phyloP scores from a whole-genome alignment of 2,329 filamentous ascomycete species.

The Pseudogymnoascus sp. region DNA sequence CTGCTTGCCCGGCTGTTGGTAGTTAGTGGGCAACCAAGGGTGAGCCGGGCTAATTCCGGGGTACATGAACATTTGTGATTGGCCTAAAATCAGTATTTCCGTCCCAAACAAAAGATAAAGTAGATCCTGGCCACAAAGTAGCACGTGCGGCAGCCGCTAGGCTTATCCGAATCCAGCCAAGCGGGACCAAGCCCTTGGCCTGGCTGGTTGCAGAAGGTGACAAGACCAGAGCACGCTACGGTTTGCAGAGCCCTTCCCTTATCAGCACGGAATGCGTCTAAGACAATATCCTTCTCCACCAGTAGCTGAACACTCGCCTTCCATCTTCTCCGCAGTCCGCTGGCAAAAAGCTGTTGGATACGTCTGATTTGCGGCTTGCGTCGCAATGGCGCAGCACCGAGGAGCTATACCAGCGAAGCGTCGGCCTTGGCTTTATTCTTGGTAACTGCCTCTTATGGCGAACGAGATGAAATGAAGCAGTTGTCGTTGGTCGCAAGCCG shows the following conservation, averaged over 20 bases:
- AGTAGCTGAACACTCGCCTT: neutral
- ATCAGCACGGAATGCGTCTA: neutral
- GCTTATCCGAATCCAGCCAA: neutral
- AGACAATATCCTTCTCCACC: neutral
- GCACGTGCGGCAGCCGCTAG: neutral
- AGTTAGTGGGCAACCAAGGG: neutral
- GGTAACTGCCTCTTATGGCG: slow-evolving; percentile 5
- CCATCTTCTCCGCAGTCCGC: neutral
- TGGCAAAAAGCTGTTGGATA: neutral
- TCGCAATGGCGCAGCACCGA: neutral
- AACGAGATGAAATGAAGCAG: neutral
- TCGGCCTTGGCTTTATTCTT: neutral
- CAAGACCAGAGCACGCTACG: neutral
- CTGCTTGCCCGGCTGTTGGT: neutral
- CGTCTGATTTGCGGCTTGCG: slow-evolving; percentile 3
- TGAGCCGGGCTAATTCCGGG: neutral
- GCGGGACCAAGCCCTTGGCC: neutral
- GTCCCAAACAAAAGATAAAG: neutral
- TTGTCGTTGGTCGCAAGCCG: neutral
- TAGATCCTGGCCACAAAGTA: neutral
- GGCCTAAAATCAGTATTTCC: neutral
- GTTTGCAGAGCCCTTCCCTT: neutral
- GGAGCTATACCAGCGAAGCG: neutral
- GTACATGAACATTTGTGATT: neutral
- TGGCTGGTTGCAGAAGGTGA: slow-evolving; percentile 1